Conservation (phyloP, 1,139 yeast species). For the Pichiaceae sp. region DNA sequence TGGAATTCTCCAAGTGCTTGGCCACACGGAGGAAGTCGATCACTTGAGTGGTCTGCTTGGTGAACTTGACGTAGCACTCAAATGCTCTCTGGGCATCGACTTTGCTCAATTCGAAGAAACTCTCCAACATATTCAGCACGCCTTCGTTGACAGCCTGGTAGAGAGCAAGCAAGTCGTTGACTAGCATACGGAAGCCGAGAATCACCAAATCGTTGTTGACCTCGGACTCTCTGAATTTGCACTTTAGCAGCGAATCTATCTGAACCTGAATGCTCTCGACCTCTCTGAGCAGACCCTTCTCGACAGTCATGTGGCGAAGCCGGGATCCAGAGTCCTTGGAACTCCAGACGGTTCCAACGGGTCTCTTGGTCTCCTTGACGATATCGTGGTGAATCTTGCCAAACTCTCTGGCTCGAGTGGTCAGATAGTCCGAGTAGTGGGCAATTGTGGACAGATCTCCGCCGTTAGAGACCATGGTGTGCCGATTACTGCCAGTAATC, state of each 20-base stretch:
- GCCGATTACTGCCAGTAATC: constrained; percentile 25
- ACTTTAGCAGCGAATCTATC: constrained; percentile 65
- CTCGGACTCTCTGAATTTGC: constrained; percentile 68
- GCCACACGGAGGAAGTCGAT: constrained; percentile 84
- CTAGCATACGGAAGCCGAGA: constrained; percentile 79
- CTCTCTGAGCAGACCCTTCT: constrained; percentile 78
- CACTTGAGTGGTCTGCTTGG: constrained; percentile 79
- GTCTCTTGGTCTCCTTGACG: constrained; percentile 53
- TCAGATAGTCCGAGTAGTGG: constrained; percentile 66
- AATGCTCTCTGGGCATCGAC: constrained; percentile 83
- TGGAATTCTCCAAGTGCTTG: constrained; percentile 76
- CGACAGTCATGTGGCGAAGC: constrained; percentile 55
- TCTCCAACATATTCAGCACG: constrained; percentile 84
- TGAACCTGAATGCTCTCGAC: constrained; percentile 80
- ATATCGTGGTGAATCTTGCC: constrained; percentile 62
- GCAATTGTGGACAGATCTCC: constrained; percentile 54
- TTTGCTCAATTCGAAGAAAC: constrained; percentile 86
- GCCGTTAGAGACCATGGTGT: constrained; percentile 19
- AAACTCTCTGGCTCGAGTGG: constrained; percentile 61
- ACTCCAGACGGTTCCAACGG: constrained; percentile 20
- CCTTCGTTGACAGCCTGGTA: constrained; percentile 93
- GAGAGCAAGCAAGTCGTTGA: constrained; percentile 73
- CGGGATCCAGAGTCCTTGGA: constrained; percentile 44
- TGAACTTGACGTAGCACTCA: constrained; percentile 75
- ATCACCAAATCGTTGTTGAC: constrained; percentile 75